Conservation (phyloP, 768 basidiomycete genomes). For the Lactifluus volemus region DNA sequence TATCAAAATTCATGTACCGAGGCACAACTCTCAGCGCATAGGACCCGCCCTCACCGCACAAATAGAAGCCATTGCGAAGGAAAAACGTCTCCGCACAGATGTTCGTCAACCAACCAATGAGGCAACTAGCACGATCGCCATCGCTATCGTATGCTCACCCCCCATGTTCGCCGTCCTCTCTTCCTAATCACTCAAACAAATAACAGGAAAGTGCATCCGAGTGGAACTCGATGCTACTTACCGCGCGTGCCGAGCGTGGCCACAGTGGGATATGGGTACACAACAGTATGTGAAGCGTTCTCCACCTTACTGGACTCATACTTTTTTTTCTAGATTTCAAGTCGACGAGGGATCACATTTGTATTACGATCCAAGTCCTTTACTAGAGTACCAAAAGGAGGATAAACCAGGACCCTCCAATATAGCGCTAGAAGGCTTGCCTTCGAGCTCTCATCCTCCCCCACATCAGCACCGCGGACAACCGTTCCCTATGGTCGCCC, state of each 20-base stretch:
- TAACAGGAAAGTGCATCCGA: slow-evolving; percentile 69
- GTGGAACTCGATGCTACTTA: slow-evolving; percentile 75
- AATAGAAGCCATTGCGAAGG: slow-evolving; percentile 47
- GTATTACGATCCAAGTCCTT: slow-evolving; percentile 57
- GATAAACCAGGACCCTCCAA: slow-evolving; percentile 10
- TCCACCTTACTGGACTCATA: background rate
- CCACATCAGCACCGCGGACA: slow-evolving; percentile 3
- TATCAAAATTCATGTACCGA: slow-evolving; percentile 59
- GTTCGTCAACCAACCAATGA: slow-evolving; percentile 57
- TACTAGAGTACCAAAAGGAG: slow-evolving; percentile 26
- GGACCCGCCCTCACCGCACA: slow-evolving; percentile 53
- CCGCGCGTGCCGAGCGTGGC: slow-evolving; percentile 71
- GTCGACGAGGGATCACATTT: slow-evolving; percentile 65
- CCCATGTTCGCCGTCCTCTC: background rate
- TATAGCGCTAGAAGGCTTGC: background rate
- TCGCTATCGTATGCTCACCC: slow-evolving; percentile 51
- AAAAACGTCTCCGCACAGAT: slow-evolving; percentile 43
- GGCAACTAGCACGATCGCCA: slow-evolving; percentile 37
- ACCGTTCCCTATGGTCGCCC: slow-evolving; percentile 5
- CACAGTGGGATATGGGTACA: slow-evolving; percentile 83
- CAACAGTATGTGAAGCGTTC: slow-evolving; percentile 52
- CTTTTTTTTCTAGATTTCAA: slow-evolving; percentile 44
- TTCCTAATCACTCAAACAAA: background rate
- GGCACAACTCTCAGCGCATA: slow-evolving; percentile 67
- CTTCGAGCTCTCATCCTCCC: slow-evolving; percentile 20